Evolutionary conservation across 768 basidiomycete genomes (phyloP).

Genomic region (Lanmaoa pseudosensibilis): DNA sequence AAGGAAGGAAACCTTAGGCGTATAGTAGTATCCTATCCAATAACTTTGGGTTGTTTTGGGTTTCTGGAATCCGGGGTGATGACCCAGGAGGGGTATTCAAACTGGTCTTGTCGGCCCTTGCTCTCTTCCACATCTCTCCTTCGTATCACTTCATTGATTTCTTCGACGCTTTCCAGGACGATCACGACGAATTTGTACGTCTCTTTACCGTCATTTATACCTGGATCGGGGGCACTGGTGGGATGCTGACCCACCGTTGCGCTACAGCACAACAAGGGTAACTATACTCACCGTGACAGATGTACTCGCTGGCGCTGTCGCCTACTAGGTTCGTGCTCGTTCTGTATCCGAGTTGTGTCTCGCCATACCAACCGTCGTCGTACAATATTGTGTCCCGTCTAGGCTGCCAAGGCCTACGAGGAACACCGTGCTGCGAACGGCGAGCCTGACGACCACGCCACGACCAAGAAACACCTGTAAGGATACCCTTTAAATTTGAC

Average conservation of each 20-base stretch:
- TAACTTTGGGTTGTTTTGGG: no score
- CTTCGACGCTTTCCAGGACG: neutral
- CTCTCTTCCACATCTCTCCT: neutral
- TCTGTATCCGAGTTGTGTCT: neutral
- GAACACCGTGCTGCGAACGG: conserved; percentile 12
- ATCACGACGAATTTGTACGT: conserved; percentile 8
- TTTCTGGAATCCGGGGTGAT: conserved; percentile 19
- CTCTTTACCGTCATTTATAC: neutral
- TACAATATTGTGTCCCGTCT: neutral
- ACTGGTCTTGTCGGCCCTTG: neutral
- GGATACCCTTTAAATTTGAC: neutral
- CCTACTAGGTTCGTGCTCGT: conserved; percentile 17
- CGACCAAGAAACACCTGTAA: conserved; percentile 24
- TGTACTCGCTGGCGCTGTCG: conserved; percentile 15
- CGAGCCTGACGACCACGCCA: conserved; percentile 20
- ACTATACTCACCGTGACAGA: conserved; percentile 21
- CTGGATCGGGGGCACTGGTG: neutral
- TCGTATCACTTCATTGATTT: neutral
- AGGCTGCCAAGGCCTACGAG: conserved; percentile 24
- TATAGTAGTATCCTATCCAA: no score
- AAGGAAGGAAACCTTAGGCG: no score
- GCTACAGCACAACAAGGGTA: conserved; percentile 16
- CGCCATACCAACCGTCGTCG: neutral
- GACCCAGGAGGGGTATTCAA: conserved; percentile 22
- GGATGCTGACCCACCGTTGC: neutral